Evolutionary conservation across 2,329 filamentous ascomycete genomes (phyloP), one percentile per base, ranked within the genome.

Genomic region (Dactylonectria macrodidyma): DNA sequence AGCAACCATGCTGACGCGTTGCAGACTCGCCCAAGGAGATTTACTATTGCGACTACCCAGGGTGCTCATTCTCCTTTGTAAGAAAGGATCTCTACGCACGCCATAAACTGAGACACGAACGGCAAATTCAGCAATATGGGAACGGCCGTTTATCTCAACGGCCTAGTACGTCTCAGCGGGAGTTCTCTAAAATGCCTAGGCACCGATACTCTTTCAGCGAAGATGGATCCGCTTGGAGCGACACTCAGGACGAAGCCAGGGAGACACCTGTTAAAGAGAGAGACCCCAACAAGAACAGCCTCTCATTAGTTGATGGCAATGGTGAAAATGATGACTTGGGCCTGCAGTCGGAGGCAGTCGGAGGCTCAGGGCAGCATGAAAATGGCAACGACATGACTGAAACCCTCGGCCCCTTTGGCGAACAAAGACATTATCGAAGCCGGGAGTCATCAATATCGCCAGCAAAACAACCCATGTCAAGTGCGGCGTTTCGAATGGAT

Each of bases 11-110:
- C 72, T 75, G 58, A 75, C 73, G 46, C 47, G 24, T 9, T 41
- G n/a, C 16, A 76, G 75, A 76, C 60, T 76, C 75, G 38, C 75
- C 75, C 41, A 76, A 76, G 64, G 75, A 76, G 62, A 76, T 76
- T n/a, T 76, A 76, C 58, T 75, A 76, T 33, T 76, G 75, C 38
- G 73, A 76, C 44, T 76, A 76, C 33, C 74, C 75, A 22, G 75
- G 75, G 12, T 76, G 75, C 59, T 76, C 75, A 26, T 76, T 76
- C 46, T 75, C 75, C 16, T 76, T 76, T 58, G 75, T 76, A 34
- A 74, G 75, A 26, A 76, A 76, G 59, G 75, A 76, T 60, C 73
- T 76, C 14, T 76, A 73, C 44, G 75, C 75, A 5, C 75, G 75
- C 16, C 75, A 76, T 57, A 76, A 76, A 55, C 19, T 76, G 52